Base-by-base conservation (phyloP, 2,329 filamentous ascomycete genomes). In the Cladorrhinum sp. region DNA sequence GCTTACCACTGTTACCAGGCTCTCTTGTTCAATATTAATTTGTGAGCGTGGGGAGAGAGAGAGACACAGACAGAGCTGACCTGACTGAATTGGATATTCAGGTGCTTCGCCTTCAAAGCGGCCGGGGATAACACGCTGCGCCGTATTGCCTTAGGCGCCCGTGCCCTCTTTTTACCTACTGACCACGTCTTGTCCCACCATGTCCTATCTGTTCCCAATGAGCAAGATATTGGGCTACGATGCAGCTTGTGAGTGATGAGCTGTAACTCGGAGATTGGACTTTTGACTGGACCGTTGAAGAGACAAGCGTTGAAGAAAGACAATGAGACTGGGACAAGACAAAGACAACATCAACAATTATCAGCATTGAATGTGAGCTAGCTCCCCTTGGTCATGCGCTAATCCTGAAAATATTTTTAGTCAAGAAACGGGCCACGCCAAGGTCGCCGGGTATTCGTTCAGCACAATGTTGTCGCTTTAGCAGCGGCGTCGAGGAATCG, bases 371-470 rank as follows among this genome's bases (percentile, higher is more conserved):
- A 36, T 55, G 30, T 36, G 23, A 20, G 18, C 49, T 42, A 33
- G 2, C 50, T 55, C 21, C 16, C 12, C 23, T 59, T 46, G 36
- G 50, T 20, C 23, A 49, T 42, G 50, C 57, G 57, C 50, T 50
- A 59, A 55, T 48, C 33, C 50, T 59, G 24, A 60, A 60, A 62
- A 64, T 62, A 60, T 64, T 64, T 64, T 64, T 64, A 58, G 62
- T 21, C n/a, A 50, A 51, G 57, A 59, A 59, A 55, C 36, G 24
- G 57, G 57, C 42, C 62, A 18, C 36, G 50, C 49, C 28, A 30
- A 46, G 54, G 42, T 18, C 42, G 18, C 16, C 42, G 2, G n/a
- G 42, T 7, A 18, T 18, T 46, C n/a, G n/a, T 46, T 46, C 18
- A 48, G 18, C 30, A 18, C 30, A 63, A 60, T 58, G 55, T 50